Evolutionary conservation across 768 basidiomycete species (phyloP), one percentile per base, ranked within the genome.

Genomic region (Arthromyces matolae): DNA sequence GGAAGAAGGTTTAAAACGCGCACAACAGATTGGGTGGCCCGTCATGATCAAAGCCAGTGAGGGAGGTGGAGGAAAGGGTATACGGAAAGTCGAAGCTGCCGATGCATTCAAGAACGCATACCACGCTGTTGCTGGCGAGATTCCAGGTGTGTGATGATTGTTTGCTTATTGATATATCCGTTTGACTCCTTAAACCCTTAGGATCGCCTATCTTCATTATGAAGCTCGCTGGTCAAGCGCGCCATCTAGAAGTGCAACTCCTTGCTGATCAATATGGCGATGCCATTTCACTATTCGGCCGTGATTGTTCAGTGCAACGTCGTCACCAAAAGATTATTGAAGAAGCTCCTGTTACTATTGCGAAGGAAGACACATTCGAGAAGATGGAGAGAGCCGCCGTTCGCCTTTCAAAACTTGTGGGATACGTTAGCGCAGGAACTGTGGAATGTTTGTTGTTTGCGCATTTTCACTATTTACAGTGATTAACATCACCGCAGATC

Each of bases 31-130:
- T 42, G 94, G 95, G 9, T 98, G 81, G 78, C 96, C 96, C 0
- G 83, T 99, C 53, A 99, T 99, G 96, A 98, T 99, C 74, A 99
- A 99, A 75, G 96, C 96, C 5, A 93, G 89, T 54, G 96, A 99
- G 68, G 96, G 96, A 55, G 96, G 96, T 57, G 96, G 96, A 67
- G 96, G 96, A 50, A 99, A 99, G 68, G 96, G 96, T 70, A 99
- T 99, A 50, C 78, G 96, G 45, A 98, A 89, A 72, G 96, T 99
- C 23, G 91, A 95, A 41, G 70, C 72, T 39, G 73, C 86, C 1
- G 89, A 93, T 37, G 80, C 80, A 41, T 98, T 99, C 77, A 93
- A 89, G 71, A 95, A 93, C 62, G 86, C 93, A 23, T 99, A 84
- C 69, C 79, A 89, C 54, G 96, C 96, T 5, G 96, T 98, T 8